phyloP scores from a whole-genome alignment of 2,329 filamentous ascomycete species.

The Plenodomus lindquistii region DNA sequence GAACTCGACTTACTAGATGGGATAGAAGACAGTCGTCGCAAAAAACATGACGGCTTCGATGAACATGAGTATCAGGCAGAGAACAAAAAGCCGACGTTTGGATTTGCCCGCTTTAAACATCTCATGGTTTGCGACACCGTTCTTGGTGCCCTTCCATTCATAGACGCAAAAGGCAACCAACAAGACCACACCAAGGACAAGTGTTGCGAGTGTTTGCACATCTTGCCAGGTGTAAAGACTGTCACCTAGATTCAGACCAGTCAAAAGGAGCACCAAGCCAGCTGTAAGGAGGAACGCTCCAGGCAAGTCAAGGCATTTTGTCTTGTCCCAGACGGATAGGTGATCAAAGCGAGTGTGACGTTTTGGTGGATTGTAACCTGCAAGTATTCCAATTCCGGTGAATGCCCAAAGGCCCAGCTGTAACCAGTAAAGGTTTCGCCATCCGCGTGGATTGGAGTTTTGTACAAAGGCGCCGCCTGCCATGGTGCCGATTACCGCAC shows the following conservation, averaged over 20 bases:
- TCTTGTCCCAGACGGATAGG: background rate
- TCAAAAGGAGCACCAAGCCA: background rate
- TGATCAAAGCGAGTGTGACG: background rate
- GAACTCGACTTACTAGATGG: background rate
- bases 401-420: background rate
- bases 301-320: background rate
- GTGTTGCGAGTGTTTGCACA: background rate
- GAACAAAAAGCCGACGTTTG: background rate
- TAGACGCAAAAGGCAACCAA: background rate
- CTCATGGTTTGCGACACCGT: background rate
- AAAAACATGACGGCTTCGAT: background rate
- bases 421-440: background rate
- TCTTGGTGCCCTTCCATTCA: conserved; percentile 1
- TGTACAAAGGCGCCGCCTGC: background rate
- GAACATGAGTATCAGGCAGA: background rate
- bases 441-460: too few relatives aligned
- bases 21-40: background rate
- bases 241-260: background rate
- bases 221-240: background rate
- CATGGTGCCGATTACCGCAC: background rate
- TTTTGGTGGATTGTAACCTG: background rate
- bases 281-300: background rate
- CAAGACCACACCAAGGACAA: background rate
- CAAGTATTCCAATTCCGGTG: background rate
- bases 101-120: background rate